phyloP scores from a whole-genome alignment of 345 rosid species.

The Alliaria petiolata region DNA sequence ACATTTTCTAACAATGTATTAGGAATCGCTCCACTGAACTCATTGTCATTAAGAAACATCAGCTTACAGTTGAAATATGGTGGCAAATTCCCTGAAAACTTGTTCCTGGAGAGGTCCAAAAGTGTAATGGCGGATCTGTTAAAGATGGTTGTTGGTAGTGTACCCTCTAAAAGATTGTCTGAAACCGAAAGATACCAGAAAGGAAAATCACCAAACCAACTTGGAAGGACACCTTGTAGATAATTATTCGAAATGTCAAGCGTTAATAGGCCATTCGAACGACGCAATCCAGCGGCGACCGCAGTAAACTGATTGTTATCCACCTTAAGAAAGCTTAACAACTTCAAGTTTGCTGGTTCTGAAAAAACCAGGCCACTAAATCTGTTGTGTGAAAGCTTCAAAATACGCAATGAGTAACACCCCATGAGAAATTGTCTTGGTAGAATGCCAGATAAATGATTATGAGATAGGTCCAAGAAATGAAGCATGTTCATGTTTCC shows the following conservation, averaged over 20 bases:
- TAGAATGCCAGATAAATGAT: not conserved
- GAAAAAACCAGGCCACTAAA: too few relatives aligned
- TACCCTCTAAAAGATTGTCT: constrained; percentile 8
- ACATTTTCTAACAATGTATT: too few relatives aligned
- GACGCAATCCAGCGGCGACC: not conserved
- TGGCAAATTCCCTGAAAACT: constrained; percentile 15
- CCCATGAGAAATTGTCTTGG: not conserved
- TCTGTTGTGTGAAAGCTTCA: constrained; percentile 11
- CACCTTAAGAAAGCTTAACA: too few relatives aligned
- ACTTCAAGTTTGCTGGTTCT: too few relatives aligned
- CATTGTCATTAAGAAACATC: not conserved
- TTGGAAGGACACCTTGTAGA: not conserved
- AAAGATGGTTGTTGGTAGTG: not conserved
- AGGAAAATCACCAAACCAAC: not conserved
- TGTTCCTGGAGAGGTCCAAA: constrained; percentile 15
- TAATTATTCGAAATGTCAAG: not conserved
- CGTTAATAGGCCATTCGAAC: not conserved
- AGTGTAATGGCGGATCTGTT: not conserved
- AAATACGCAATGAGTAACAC: not conserved
- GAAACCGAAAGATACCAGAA: not conserved
- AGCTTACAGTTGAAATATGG: fast-evolving
- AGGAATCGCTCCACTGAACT: too few relatives aligned
- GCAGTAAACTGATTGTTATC: not conserved
- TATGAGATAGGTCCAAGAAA: constrained; percentile 6
- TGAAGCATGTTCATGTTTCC: not conserved